These are phyloP conservation scores for Alternaria brassicae DNA, from an alignment of 2,329 filamentous ascomycete genomes.

Conservation along the genomic window DNA sequence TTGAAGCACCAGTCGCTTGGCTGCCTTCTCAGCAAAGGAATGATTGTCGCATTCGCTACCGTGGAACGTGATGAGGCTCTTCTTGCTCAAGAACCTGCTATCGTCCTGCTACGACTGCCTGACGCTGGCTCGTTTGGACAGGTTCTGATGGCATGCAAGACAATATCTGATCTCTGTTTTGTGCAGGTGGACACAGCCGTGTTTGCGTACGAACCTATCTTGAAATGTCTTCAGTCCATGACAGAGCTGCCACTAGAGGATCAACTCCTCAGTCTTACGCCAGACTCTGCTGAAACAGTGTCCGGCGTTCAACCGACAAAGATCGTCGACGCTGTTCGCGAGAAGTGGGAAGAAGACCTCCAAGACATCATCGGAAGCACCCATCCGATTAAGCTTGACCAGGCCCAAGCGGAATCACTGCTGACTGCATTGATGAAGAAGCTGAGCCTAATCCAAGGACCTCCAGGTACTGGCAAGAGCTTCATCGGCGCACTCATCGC, in stretches of 20 bases:
- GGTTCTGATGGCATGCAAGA: constrained; percentile 51
- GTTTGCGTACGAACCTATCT: constrained; percentile 73
- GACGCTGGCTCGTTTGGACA: constrained; percentile 57
- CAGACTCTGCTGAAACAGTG: constrained; percentile 22
- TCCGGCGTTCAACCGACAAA: constrained; percentile 34
- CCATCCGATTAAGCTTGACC: constrained; percentile 53
- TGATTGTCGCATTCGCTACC: constrained; percentile 67
- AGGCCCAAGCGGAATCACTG: constrained; percentile 65
- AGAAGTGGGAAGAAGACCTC: constrained; percentile 25
- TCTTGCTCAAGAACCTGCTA: constrained; percentile 55
- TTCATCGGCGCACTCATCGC: constrained; percentile 70
- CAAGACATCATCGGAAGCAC: constrained; percentile 26
- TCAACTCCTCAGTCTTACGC: constrained; percentile 55
- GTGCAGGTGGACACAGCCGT: constrained; percentile 69
- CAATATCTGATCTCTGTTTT: constrained; percentile 54
- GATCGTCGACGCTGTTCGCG: constrained; percentile 35
- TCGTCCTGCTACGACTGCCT: constrained; percentile 61
- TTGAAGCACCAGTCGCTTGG: constrained; percentile 68
- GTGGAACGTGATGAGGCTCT: constrained; percentile 61
- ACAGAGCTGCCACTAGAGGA: constrained; percentile 63
- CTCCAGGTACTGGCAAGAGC: constrained; percentile 80
- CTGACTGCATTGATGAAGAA: constrained; percentile 60
- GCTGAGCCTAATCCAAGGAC: constrained; percentile 73
- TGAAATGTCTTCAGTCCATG: constrained; percentile 65
- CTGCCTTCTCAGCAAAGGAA: constrained; percentile 61